Base-by-base conservation (phyloP, 106 monocot species). In the Acanthochlamys bracteata region DNA sequence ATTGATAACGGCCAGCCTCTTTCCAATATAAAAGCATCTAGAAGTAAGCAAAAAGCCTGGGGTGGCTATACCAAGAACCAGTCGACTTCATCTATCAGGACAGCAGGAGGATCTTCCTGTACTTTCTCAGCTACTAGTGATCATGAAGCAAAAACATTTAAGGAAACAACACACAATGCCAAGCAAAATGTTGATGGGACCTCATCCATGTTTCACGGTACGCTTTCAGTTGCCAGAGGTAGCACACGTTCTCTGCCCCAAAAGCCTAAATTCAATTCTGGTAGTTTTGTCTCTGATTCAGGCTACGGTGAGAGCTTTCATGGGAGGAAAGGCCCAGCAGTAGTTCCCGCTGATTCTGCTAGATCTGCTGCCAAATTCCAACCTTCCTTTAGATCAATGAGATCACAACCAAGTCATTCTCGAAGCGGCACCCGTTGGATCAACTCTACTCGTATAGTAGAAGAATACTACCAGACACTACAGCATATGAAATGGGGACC, bases 401-500 rank as follows among this genome's bases (percentile, higher is more conserved):
- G 68, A 46, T 46, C 69, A 24, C 74, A 65, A 57, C 61, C 41
- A 17, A 69, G 66, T 49, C 55, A 47, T 16, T 0, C 65, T 55
- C 53, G 24, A 42, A 66, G 72, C 51, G 49, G 27, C 20, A 41
- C 23, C 12, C 66, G 63, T 62, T 71, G 69, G n/a, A 15, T 62
- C 39, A 81, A 85, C 42, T 55, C 73, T 56, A 39, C 64, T 4
- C 79, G 61, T 33, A 47, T 71, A 24, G 74, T 86, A 16, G 95
- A 88, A 16, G 25, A 70, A 39, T 84, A 82, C 68, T 67, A 68
- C 59, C 78, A 78, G 42, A 79, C 78, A n/a, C 59, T 96, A 59
- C 82, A 78, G 59, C 84, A 81, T 52, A 42, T 83, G 17, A 85
- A 90, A 45, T 91, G 90, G 96, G 88, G 88, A 47, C 68, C 80